Base-by-base conservation (phyloP, 805 yeast genomes). In the Wickerhamiella brachini region DNA sequence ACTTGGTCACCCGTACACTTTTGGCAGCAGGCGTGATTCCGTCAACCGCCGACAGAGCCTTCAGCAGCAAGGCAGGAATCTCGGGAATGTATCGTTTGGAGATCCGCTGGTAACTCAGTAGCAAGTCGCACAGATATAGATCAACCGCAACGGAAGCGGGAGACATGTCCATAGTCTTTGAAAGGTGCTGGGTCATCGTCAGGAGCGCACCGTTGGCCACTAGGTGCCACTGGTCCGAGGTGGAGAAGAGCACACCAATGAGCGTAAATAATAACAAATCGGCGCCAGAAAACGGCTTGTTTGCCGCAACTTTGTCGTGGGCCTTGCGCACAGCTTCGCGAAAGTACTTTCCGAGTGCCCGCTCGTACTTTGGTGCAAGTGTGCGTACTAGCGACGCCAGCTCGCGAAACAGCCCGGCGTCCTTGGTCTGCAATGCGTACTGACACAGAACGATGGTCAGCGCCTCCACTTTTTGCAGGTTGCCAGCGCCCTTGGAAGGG, bases 151-250 rank as follows among this genome's bases (percentile, higher is more conserved):
- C 56, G 44, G 68, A 71, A 24, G 64, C 64, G 23, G 77, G 54
- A 4, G 72, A 61, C 21, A 62, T 62, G 24, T 67, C 65, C 44
- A 73, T 72, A 20, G 76, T 59, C 57, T 76, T 78, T 49, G 81
- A 79, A 51, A 90, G 68, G 13, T 78, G 71, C 65, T 86, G 90
- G 47, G 82, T 77, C 71, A 87, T 78, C 41, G 86, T 67, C 34
- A 93, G 75, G 29, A 78, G 69, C 1, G 90, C 75, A 3, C 97
- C 95, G 0, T 96, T 89, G 4, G 81, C 89, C 10, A 93, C 83
- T 53, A 88, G 72, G 71, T 93, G 98, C 67, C 85, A 90, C 63
- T 87, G 89, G 71, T 93, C 99, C 0, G 98, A 93, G 0, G 97
- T 87, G 0, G 98, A 89, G 62, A 84, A 93, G 4, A 88, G 63